phyloP scores from a whole-genome alignment of 1,284 basidiomycete species.

The Cryptococcus sp. region DNA sequence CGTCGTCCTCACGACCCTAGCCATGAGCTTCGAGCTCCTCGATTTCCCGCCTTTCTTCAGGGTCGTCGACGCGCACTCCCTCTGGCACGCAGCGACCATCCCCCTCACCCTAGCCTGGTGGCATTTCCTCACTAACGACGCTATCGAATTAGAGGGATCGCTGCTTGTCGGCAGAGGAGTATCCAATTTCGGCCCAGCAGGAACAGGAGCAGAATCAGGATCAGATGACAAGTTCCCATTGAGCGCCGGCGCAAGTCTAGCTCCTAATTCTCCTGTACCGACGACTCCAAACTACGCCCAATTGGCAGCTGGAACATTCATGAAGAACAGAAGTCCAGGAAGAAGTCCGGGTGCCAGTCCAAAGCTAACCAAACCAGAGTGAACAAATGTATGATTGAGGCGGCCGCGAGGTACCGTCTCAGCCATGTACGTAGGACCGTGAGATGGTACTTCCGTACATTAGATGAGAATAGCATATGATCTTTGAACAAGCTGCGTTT shows the following conservation, averaged over 20 bases:
- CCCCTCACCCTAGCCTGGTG: slow-evolving; percentile 84
- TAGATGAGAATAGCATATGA: too few relatives aligned
- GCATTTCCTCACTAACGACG: slow-evolving; percentile 58
- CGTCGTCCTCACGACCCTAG: slow-evolving; percentile 70
- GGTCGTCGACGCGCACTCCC: slow-evolving; percentile 85
- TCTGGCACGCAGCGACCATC: slow-evolving; percentile 90
- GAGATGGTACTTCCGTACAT: too few relatives aligned
- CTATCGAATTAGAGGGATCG: slow-evolving; percentile 36
- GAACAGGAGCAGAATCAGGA: not conserved
- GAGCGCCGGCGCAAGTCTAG: slow-evolving; percentile 2
- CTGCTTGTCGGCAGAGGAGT: slow-evolving; percentile 11
- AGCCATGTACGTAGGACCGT: too few relatives aligned
- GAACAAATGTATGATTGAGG: too few relatives aligned
- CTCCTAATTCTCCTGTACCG: not conserved
- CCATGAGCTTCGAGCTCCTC: slow-evolving; percentile 81
- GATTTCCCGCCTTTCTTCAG: slow-evolving; percentile 83
- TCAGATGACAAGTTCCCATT: slow-evolving; percentile 11
- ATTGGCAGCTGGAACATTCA: slow-evolving; percentile 11
- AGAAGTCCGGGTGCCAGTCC: slow-evolving; percentile 17
- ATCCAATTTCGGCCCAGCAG: not conserved
- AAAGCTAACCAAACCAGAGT: slow-evolving; percentile 14
- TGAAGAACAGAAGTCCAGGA: slow-evolving; percentile 5
- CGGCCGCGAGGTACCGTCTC: too few relatives aligned
- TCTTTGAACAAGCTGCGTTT: too few relatives aligned
- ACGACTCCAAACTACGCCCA: slow-evolving; percentile 19